Evolutionary conservation across 116 monocot species (phyloP), one percentile per base, ranked within the genome.

Genomic region (Dioscorea cayenensis): DNA sequence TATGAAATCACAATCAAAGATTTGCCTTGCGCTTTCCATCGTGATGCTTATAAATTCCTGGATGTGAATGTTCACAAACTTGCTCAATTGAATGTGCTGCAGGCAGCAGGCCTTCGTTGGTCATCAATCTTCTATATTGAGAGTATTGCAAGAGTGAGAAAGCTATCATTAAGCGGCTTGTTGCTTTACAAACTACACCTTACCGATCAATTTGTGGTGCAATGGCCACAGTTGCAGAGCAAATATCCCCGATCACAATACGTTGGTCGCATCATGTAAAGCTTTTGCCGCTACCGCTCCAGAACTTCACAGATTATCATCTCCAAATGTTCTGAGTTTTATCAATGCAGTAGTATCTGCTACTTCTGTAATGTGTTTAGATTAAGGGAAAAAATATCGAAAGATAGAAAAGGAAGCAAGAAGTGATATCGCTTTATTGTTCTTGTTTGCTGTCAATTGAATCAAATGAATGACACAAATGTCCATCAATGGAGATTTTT

Each of bases 61-160:
- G 21, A 63, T 63, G 21, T 63, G 27, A 23, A 23, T 11, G 5
- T 25, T 69, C 21, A 23, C 3, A 36, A 49, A 21, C 66, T 37
- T 3, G 17, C 49, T 48, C 12, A 35, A 73, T 9, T 71, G 22
- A 28, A 58, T 50, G 27, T 77, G 11, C 12, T 77, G 70, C 81
- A 92, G 92, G 50, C 89, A 13, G 32, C 77, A 71, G 95, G 95
- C 36, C 7, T 92, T 13, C 64, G 82, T 81, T 96, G 90, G 87
- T 92, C 90, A 25, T 82, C 78, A n/a, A 90, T 90, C 71, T 92
- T 96, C 61, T 92, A 96, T 58, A 79, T 92, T 10, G 95, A 96
- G 79, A 96, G 96, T 77, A 96, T 96, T 66, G 96, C 96, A 66
- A 84, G 92, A 80, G 95, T 95, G 58, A 87, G 75, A 74, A 89